Evolutionary conservation across 2,329 filamentous ascomycete genomes (phyloP).

Genomic region (Xylariomycetidae sp.): DNA sequence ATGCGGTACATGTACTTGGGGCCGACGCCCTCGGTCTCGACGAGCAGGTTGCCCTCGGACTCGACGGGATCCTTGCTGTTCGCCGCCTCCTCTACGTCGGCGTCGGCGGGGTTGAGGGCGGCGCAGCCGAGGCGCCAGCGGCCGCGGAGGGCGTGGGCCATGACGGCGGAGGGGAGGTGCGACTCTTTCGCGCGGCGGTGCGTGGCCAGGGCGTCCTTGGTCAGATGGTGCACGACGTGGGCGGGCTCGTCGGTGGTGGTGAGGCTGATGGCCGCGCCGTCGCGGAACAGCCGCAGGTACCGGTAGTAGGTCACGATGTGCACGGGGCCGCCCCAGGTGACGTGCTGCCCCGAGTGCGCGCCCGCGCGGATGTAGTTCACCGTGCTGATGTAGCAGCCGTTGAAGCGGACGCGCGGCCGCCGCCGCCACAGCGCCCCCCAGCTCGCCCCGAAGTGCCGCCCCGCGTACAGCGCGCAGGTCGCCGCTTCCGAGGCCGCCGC

Average conservation of each 20-base stretch:
- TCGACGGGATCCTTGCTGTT: constrained; percentile 25
- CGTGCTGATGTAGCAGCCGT: constrained; percentile 92
- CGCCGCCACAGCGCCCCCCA: constrained; percentile 70
- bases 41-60: constrained; percentile 61
- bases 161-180: constrained; percentile 45
- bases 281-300: constrained; percentile 90
- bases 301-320: constrained; percentile 98
- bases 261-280: constrained; percentile 76
- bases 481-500: constrained; percentile 27
- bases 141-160: constrained; percentile 62
- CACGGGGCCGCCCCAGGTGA: constrained; percentile 75
- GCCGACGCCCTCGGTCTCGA: constrained; percentile 82
- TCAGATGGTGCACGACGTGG: constrained; percentile 84
- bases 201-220: constrained; percentile 57
- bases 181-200: constrained; percentile 31
- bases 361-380: constrained; percentile 91
- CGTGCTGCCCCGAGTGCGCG: constrained; percentile 60
- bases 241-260: constrained; percentile 74
- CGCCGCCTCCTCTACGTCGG: constrained; percentile 9
- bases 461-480: constrained; percentile 35
- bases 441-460: too few species aligned
- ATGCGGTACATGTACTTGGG: constrained; percentile 79
- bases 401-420: constrained; percentile 85
- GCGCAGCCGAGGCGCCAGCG: constrained; percentile 40
- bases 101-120: background rate